Evolutionary conservation across 805 yeast species (phyloP).

Genomic region (Deakozyma indianensis): DNA sequence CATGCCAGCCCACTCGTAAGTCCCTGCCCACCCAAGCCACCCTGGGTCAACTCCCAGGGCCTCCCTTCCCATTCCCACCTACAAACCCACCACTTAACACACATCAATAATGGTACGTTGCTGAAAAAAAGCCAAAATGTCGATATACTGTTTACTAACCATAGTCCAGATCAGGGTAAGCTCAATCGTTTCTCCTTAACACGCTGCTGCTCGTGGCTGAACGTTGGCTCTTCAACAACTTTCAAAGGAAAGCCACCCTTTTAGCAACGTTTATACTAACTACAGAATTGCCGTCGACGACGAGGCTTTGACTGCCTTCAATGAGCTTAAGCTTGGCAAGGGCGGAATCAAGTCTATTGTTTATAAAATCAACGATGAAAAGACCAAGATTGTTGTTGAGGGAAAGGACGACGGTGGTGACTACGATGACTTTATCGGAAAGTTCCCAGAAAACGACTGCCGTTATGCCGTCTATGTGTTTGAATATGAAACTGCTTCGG

Average conservation of each 20-base stretch:
- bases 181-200: background rate
- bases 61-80: no score
- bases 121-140: no score
- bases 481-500: slow-evolving; percentile 78
- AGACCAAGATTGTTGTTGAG: slow-evolving; percentile 84
- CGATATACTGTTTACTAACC: no score
- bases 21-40: no score
- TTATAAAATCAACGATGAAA: slow-evolving; percentile 65
- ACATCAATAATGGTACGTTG: no score
- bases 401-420: slow-evolving; percentile 60
- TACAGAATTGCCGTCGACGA: slow-evolving; percentile 64
- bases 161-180: background rate
- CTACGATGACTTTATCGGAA: slow-evolving; percentile 76
- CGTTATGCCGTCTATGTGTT: slow-evolving; percentile 95
- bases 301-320: slow-evolving; percentile 87
- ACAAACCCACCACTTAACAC: no score
- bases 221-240: background rate
- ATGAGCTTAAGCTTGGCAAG: slow-evolving; percentile 89
- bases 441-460: slow-evolving; percentile 91
- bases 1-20: no score
- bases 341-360: slow-evolving; percentile 54
- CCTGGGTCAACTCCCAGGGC: no score
- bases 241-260: no score
- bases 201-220: background rate
- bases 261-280: background rate